Conservation (phyloP, 2,329 filamentous ascomycete species). For the Epichloe sp. region DNA sequence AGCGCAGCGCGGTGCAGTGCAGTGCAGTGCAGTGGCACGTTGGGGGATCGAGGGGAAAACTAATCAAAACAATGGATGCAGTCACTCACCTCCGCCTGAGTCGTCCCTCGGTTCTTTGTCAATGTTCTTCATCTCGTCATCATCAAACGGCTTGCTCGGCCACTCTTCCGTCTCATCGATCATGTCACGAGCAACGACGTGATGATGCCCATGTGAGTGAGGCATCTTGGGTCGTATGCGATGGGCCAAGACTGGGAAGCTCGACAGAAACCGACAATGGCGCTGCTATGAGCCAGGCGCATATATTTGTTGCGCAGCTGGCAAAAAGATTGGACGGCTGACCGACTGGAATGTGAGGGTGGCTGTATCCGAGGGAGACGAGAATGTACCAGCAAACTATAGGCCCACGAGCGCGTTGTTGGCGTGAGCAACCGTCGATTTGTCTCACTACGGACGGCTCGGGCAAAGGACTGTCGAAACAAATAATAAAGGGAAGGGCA, state of each 20-base stretch:
- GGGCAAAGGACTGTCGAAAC: background rate
- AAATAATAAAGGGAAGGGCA: conserved; percentile 2
- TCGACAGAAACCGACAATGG: background rate
- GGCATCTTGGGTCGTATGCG: conserved; percentile 15
- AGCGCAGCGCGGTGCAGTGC: background rate
- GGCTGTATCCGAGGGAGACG: conserved; percentile 13
- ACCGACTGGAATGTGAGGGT: conserved; percentile 17
- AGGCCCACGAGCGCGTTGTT: conserved; percentile 11
- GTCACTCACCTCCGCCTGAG: conserved; percentile 1
- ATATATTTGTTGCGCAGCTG: conserved; percentile 8
- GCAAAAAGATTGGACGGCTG: conserved; percentile 4
- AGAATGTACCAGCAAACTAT: conserved; percentile 14
- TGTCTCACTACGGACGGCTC: conserved; percentile 5
- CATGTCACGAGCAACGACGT: conserved; percentile 5
- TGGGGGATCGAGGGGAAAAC: background rate
- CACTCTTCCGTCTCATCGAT: conserved; percentile 1
- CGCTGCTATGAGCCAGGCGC: background rate
- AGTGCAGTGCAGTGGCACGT: background rate
- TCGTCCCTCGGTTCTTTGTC: background rate
- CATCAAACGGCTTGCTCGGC: background rate
- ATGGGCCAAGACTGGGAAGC: background rate
- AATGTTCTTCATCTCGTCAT: background rate
- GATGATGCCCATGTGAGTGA: conserved; percentile 15
- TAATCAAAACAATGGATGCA: background rate
- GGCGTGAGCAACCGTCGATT: conserved; percentile 6